These are phyloP conservation scores for Colletotrichum sp. DNA, from an alignment of 2,329 filamentous ascomycete genomes.

Conservation along the genomic window DNA sequence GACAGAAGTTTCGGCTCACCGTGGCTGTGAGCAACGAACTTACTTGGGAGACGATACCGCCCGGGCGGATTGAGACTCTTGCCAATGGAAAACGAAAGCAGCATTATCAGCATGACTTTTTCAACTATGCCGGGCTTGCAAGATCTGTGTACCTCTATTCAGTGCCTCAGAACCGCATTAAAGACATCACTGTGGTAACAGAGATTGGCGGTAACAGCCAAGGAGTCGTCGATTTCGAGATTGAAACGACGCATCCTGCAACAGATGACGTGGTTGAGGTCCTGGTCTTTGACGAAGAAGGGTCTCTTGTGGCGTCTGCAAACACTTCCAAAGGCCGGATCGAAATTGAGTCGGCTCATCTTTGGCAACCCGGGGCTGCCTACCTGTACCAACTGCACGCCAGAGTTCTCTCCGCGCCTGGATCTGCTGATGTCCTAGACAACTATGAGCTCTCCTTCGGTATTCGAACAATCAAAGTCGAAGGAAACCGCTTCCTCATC, in stretches of 20 bases:
- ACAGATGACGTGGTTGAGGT: slow-evolving; percentile 8
- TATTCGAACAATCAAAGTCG: slow-evolving; percentile 26
- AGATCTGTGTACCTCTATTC: slow-evolving; percentile 31
- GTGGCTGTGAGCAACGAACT: slow-evolving; percentile 35
- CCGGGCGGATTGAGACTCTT: slow-evolving; percentile 18
- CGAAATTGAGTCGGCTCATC: slow-evolving; percentile 19
- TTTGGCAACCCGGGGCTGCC: slow-evolving; percentile 31
- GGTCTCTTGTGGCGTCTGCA: background rate
- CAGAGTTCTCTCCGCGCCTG: slow-evolving; percentile 16
- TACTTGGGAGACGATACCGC: slow-evolving; percentile 32
- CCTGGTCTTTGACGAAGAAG: background rate
- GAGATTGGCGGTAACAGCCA: slow-evolving; percentile 16
- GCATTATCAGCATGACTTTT: slow-evolving; percentile 34
- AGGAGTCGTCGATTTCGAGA: slow-evolving; percentile 13
- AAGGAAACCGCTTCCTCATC: slow-evolving; percentile 28
- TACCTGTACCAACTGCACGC: slow-evolving; percentile 29
- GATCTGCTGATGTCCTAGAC: slow-evolving; percentile 1
- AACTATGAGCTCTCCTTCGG: slow-evolving; percentile 26
- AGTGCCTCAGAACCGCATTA: slow-evolving; percentile 25
- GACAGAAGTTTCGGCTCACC: slow-evolving; percentile 29
- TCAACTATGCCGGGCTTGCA: slow-evolving; percentile 32
- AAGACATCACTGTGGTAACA: slow-evolving; percentile 28
- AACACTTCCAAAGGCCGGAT: slow-evolving; percentile 17
- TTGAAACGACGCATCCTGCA: background rate
- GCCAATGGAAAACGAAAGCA: slow-evolving; percentile 26